Conservation (phyloP, 2,329 filamentous ascomycete species). For the Xylariaceae sp. region DNA sequence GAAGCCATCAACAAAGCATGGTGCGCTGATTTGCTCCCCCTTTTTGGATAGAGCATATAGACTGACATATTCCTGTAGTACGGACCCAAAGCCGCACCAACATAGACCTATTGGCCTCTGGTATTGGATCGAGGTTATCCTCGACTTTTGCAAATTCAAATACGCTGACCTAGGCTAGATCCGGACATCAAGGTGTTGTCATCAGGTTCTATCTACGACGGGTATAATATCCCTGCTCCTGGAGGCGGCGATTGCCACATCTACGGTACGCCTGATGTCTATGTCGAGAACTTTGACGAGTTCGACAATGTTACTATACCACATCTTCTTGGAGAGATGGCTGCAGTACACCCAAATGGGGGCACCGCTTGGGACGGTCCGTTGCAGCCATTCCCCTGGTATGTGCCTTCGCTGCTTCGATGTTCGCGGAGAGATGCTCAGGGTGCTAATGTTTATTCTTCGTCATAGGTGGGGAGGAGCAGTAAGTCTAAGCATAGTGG, state of each 20-base stretch:
- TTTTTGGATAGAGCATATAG: too few relatives aligned
- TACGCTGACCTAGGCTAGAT: slow-evolving; percentile 24
- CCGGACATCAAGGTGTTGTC: slow-evolving; percentile 55
- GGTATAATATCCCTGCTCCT: slow-evolving; percentile 37
- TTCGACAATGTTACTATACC: slow-evolving; percentile 46
- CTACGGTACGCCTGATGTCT: slow-evolving; percentile 48
- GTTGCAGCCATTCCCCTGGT: slow-evolving; percentile 46
- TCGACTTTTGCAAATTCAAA: background rate
- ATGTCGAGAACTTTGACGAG: slow-evolving; percentile 46
- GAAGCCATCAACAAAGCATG: slow-evolving; percentile 51
- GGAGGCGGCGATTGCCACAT: slow-evolving; percentile 48
- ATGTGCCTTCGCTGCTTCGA: background rate
- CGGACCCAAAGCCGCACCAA: too few relatives aligned
- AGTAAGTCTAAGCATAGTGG: slow-evolving; percentile 31
- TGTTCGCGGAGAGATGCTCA: background rate
- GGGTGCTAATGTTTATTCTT: slow-evolving; percentile 6
- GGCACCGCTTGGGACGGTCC: slow-evolving; percentile 43
- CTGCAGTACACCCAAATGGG: slow-evolving; percentile 49
- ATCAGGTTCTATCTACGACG: slow-evolving; percentile 43
- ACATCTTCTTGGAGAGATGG: slow-evolving; percentile 43
- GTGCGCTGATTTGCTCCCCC: background rate
- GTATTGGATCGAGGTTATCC: too few relatives aligned
- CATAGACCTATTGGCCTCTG: too few relatives aligned
- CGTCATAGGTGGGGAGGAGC: slow-evolving; percentile 48
- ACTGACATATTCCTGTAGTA: too few relatives aligned